Evolutionary conservation across 495 filamentous ascomycete genomes (phyloP), one percentile per base, ranked within the genome.

Genomic region (Hyphodiscus hymeniophilus): DNA sequence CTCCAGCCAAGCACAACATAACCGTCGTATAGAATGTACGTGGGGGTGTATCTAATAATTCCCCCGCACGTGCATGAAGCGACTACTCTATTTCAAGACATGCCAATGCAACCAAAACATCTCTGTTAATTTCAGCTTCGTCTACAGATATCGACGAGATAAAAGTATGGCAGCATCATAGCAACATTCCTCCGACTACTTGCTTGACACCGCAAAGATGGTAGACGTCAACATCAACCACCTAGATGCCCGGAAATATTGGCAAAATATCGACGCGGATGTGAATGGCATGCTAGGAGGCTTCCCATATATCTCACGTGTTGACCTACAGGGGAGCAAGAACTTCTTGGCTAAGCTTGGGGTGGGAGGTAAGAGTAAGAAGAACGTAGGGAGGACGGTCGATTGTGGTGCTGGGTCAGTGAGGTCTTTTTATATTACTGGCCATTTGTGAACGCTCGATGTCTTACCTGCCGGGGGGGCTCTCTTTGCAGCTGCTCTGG

Each of bases 221-320:
- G 50, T 49, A 16, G 77, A 81, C 60, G 60, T 74, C 8, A 48
- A 57, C 5, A 80, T 82, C 58, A 66, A 70, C 59, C 64, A 69
- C 49, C 62, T 69, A 28, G 69, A 72, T 45, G 64, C 76, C 24
- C 62, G 78, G 8, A 57, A 60, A n/a, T 95, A 95, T 74, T 95
- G 88, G 89, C 74, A 79, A 56, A 65, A 70, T 51, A 67, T 87
- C 49, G 68, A 80, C n/a, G 73, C 85, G 32, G 81, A 80, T 48
- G 71, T 81, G 43, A 77, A 81, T 59, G 84, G 82, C 58, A 91
- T 95, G 84, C 82, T 97, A 0, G 88, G 89, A 56, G 85, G 85
- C 34, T 90, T 75, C 55, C 85, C 83, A 0, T 71, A 80, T 59
- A 75, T 90, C 60, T 82, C 78, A 23, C 74, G 77, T 45, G 74